A percentile compares a stretch with the other conserved stretches of the same genome.
Conservation (phyloP, 352 stramenopile genomes). For the Aphanomyces stellatus region DNA sequence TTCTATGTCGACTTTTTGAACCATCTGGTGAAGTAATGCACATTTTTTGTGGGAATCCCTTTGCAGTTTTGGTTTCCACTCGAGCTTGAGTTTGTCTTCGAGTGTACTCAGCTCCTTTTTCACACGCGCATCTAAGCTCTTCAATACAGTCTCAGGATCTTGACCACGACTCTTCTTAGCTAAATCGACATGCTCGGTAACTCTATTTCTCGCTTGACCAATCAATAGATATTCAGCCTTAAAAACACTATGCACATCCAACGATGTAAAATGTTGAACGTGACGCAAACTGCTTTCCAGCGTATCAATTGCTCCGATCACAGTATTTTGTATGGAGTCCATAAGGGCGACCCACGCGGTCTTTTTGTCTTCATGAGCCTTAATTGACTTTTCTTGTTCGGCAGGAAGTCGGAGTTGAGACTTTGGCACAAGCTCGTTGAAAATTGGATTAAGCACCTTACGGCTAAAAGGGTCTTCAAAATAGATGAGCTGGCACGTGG, state of each 20-base stretch:
- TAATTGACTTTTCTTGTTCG: background rate
- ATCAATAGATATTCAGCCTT: background rate
- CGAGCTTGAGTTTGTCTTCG: background rate
- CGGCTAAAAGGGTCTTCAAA: background rate
- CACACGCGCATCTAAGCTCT: background rate
- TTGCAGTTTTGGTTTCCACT: background rate
- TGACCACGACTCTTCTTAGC: background rate
- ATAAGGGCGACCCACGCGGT: background rate
- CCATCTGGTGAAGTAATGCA: background rate
- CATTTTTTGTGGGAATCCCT: background rate
- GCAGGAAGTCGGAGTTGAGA: background rate
- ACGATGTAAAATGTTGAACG: background rate
- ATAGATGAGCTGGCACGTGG: conserved; percentile 7
- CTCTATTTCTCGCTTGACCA: background rate
- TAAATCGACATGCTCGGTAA: background rate
- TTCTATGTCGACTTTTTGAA: background rate
- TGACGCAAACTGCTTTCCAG: background rate
- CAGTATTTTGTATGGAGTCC: background rate
- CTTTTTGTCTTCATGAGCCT: background rate
- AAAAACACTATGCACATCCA: background rate
- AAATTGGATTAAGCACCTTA: conserved; percentile 12
- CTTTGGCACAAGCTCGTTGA: background rate
- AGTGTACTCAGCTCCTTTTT: background rate
- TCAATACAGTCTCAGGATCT: background rate
- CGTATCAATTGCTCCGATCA: background rate